phyloP scores from a whole-genome alignment of 768 basidiomycete genomes.

The Pleurotus salmoneostramineus region DNA sequence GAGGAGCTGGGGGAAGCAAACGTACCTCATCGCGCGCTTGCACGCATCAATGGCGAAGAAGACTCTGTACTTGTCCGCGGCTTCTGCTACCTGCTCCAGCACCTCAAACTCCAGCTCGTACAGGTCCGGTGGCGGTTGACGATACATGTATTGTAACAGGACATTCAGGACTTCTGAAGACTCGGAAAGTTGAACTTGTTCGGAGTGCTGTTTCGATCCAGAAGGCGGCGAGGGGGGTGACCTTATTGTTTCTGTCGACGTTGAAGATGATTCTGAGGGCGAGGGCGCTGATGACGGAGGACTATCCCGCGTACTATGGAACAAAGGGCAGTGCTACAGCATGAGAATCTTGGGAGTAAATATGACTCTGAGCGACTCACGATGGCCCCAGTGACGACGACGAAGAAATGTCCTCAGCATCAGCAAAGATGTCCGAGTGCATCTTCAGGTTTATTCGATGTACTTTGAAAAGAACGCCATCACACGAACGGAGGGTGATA shows the following conservation, averaged over 20 bases:
- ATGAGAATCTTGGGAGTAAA: neutral
- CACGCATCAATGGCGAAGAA: conserved; percentile 15
- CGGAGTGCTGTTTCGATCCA: neutral
- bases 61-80: conserved; percentile 20
- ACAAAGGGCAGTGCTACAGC: neutral
- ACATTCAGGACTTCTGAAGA: conserved; percentile 10
- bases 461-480: conserved; percentile 9
- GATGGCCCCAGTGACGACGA: neutral
- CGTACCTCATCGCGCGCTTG: conserved; percentile 15
- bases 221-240: neutral
- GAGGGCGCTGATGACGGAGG: neutral
- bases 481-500: conserved; percentile 6
- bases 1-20: neutral
- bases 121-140: conserved; percentile 16
- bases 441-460: conserved; percentile 11
- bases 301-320: neutral
- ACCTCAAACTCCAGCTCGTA: conserved; percentile 8
- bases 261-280: neutral
- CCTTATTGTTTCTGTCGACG: neutral
- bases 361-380: neutral
- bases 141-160: conserved; percentile 19
- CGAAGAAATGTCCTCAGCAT: neutral
- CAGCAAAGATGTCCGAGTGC: conserved; percentile 11
- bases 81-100: conserved; percentile 14
- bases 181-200: conserved; percentile 11